These are phyloP conservation scores for Amanita muscaria DNA, from an alignment of 768 basidiomycete genomes.

Conservation along the genomic window DNA sequence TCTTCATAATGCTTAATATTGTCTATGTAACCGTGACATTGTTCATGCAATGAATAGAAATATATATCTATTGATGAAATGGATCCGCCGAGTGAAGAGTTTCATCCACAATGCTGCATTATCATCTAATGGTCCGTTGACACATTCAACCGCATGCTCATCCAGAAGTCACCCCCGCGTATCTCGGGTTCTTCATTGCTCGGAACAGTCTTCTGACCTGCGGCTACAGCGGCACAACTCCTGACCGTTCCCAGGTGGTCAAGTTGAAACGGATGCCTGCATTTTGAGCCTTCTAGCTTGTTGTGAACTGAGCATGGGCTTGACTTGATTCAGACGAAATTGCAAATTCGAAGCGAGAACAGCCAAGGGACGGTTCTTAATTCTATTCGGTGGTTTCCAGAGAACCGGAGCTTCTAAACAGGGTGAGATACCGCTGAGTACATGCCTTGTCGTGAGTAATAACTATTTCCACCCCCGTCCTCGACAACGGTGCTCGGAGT, in stretches of 20 bases:
- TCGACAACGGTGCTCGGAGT: not conserved
- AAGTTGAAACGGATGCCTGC: not conserved
- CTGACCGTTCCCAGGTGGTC: conserved; percentile 6
- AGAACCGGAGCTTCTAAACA: conserved; percentile 5
- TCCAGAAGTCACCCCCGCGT: not conserved
- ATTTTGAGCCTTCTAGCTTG: conserved; percentile 1
- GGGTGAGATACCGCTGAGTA: not conserved
- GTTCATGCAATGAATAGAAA: not conserved
- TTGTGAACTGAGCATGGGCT: not conserved
- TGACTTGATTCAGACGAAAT: not conserved
- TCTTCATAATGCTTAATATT: not conserved
- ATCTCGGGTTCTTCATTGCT: conserved; percentile 11
- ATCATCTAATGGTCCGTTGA: conserved; percentile 2
- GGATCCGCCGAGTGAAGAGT: not conserved
- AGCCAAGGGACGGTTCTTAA: conserved; percentile 3
- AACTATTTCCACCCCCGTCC: not conserved
- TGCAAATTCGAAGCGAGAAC: conserved; percentile 4
- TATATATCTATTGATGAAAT: not conserved
- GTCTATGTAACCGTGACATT: not conserved
- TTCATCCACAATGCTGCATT: not conserved
- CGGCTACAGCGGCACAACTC: conserved; percentile 8
- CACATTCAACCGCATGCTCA: not conserved
- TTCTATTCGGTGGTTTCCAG: conserved; percentile 1
- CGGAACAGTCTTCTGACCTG: conserved; percentile 8
- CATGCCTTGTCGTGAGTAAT: conserved; percentile 6